Percentiles rank a stretch among this genome's conserved stretches.
Evolutionary conservation across 306 rosid species (phyloP).

Genomic region (Gleditsia sinensis): DNA sequence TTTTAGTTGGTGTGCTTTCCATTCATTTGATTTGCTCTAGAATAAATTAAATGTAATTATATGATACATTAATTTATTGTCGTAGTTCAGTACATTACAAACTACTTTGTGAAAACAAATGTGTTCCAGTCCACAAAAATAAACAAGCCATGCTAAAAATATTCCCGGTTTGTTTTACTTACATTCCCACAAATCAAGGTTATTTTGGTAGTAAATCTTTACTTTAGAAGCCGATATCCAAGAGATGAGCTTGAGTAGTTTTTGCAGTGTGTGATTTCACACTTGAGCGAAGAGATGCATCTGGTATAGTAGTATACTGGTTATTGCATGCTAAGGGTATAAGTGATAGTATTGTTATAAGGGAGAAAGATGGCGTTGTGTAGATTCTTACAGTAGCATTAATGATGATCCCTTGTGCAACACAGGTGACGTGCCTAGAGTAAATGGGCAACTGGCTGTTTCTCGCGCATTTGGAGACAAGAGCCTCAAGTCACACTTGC

Average conservation of each 20-base stretch:
- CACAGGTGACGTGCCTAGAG: slow-evolving; percentile 91
- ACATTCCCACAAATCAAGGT: neutral
- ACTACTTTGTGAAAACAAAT: neutral
- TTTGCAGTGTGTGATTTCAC: neutral
- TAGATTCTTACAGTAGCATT: slow-evolving; percentile 24
- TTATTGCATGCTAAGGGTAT: slow-evolving; percentile 5
- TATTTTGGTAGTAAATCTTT: too few relatives aligned
- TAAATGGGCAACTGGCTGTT: slow-evolving; percentile 93
- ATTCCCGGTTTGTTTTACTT: neutral
- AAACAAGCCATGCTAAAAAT: neutral
- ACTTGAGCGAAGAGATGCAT: neutral
- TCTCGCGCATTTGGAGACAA: slow-evolving; percentile 97
- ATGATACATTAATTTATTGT: neutral
- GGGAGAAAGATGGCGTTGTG: neutral
- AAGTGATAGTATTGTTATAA: neutral
- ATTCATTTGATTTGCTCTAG: neutral
- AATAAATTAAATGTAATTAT: neutral
- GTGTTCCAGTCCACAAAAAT: neutral
- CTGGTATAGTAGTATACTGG: neutral
- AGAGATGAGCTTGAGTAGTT: slow-evolving; percentile 2
- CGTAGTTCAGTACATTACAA: neutral
- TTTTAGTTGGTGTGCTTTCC: neutral
- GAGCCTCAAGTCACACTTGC: slow-evolving; percentile 87
- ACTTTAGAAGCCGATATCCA: too few relatives aligned
- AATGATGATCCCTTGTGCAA: slow-evolving; percentile 17